Base-by-base conservation (phyloP, 306 rosid genomes). In the Dryas alaskensis region DNA sequence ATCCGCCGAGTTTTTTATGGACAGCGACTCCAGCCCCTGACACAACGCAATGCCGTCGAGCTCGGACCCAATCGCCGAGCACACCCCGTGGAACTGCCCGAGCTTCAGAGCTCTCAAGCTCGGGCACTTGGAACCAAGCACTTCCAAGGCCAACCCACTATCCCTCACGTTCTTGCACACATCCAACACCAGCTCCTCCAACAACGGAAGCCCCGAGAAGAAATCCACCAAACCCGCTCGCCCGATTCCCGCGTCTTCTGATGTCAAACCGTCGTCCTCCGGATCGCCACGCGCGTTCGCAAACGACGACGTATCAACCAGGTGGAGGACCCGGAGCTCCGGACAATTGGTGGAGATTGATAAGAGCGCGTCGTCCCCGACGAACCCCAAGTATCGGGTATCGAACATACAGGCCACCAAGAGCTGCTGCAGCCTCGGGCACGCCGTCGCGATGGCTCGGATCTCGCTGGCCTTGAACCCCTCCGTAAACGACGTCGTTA, bases 31-130 rank as follows among this genome's bases (percentile, higher is more conserved):
- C 16, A 92, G 87, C 57, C 93, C 92, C 0, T 85, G 88, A 59
- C 99, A 94, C 19, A 92, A 70, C 0, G 97, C 97, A 65, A 94
- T 58, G 53, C 97, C 98, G 47, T 94, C 96, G 3, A 94, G 97
- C 76, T 75, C 65, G 3, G 99, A 92, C 54, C 77, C 95, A 62
- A 86, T 42, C 9, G 93, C 92, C 73, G 84, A 64, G 79, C 99
- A 94, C 73, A 94, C 73, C 55, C 92, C 90, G 10, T 92, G 99
- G 64, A 92, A 94, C 67, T 90, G 96, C 13, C 96, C 92, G n/a
- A 94, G 81, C 78, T 79, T 85, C 2, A 94, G 90, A 22, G 60
- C 78, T 81, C 76, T 92, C 84, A 94, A 66, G 66, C 77, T 90
- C 8, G 88, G 87, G 76, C 98, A 89, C 77, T 76, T 90, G 2